Percentiles rank a stretch among this genome's conserved stretches.
Conservation (phyloP, 352 stramenopile genomes). For the Globisporangium nagaii region DNA sequence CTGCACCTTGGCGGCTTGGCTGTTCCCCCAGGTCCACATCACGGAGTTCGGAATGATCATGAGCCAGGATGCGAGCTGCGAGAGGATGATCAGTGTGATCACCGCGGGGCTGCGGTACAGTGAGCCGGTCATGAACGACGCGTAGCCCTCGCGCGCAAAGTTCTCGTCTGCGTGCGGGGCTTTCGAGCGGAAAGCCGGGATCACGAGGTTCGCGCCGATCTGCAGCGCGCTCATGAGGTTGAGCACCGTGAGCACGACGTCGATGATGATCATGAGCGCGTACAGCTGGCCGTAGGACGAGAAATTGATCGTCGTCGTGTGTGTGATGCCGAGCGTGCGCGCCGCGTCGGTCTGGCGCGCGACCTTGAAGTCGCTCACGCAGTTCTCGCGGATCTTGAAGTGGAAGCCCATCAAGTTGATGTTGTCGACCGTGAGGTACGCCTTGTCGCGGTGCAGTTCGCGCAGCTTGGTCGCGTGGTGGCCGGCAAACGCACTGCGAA, state of each 20-base stretch:
- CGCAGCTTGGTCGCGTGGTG: conserved; percentile 4
- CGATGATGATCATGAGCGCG: conserved; percentile 24
- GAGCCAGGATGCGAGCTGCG: conserved; percentile 21
- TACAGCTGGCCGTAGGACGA: conserved; percentile 38
- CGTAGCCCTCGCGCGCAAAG: background rate
- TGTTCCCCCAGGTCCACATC: conserved; percentile 16
- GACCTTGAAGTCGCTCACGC: background rate
- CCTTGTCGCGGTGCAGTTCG: conserved; percentile 16
- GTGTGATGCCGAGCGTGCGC: conserved; percentile 9
- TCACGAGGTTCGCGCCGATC: background rate
- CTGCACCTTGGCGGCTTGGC: conserved; percentile 13
- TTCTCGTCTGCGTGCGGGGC: background rate
- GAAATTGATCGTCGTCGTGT: conserved; percentile 29
- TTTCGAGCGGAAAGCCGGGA: background rate
- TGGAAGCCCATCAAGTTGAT: conserved; percentile 23
- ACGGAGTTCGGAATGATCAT: conserved; percentile 28
- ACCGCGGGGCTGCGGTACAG: conserved; percentile 12
- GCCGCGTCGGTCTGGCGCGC: background rate
- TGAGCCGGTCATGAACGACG: conserved; percentile 1
- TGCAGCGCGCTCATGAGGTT: conserved; percentile 15
- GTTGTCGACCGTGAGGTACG: conserved; percentile 17
- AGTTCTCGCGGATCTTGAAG: conserved; percentile 26
- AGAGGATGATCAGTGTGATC: background rate
- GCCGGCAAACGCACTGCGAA: conserved; percentile 24
- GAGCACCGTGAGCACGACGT: conserved; percentile 25